Evolutionary conservation across 495 filamentous ascomycete genomes (phyloP).

Genomic region (Daldinia concentrica): DNA sequence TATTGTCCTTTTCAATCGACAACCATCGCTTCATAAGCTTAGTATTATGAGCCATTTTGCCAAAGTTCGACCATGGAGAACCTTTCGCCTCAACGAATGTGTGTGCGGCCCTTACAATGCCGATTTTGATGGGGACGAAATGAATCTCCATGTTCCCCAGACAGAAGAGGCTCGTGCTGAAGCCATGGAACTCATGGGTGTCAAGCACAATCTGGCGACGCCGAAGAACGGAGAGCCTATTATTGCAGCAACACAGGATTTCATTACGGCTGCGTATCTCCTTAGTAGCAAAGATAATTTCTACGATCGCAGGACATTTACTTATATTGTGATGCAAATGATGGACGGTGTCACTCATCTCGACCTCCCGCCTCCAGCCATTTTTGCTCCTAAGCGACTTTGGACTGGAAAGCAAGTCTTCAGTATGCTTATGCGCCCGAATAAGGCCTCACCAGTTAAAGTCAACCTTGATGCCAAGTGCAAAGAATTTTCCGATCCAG

Average conservation of each 20-base stretch:
- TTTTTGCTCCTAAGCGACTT: slow-evolving; percentile 84
- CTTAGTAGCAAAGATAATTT: slow-evolving; percentile 93
- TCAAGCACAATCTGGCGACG: slow-evolving; percentile 93
- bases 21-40: slow-evolving; percentile 96
- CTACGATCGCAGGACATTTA: slow-evolving; percentile 85
- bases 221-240: slow-evolving; percentile 99
- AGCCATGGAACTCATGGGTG: slow-evolving; percentile 96
- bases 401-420: slow-evolving; percentile 99
- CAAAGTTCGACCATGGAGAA: slow-evolving; percentile 93
- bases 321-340: slow-evolving; percentile 93
- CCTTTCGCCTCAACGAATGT: slow-evolving; percentile 97
- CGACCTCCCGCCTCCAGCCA: slow-evolving; percentile 84
- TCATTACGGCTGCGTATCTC: slow-evolving; percentile 93
- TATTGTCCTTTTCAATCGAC: slow-evolving; percentile 97
- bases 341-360: slow-evolving; percentile 80
- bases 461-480: slow-evolving; percentile 96
- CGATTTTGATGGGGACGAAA: slow-evolving; percentile 99
- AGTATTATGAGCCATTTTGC: slow-evolving; percentile 95
- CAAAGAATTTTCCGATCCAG: slow-evolving; percentile 73
- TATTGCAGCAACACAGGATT: slow-evolving; percentile 97
- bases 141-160: slow-evolving; percentile 98
- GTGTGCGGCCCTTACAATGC: slow-evolving; percentile 98
- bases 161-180: slow-evolving; percentile 97
- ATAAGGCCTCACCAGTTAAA: slow-evolving; percentile 76
- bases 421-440: slow-evolving; percentile 93